A percentile compares a stretch with the other conserved stretches of the same genome.
phyloP scores from a whole-genome alignment of 2,329 filamentous ascomycete species.

The Fusarium sp. region DNA sequence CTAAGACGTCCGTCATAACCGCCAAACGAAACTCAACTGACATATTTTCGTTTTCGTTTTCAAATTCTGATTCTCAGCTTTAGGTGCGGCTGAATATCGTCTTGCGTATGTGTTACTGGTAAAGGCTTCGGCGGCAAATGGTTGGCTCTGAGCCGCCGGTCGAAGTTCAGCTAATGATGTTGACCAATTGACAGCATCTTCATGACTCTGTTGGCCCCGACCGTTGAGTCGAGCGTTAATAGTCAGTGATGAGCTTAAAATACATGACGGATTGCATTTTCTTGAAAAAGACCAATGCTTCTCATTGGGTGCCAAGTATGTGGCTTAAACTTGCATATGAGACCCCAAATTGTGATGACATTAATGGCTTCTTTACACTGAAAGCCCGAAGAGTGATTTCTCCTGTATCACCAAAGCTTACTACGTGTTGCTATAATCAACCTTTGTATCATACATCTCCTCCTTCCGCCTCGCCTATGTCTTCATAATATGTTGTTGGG shows the following conservation, averaged over 20 bases:
- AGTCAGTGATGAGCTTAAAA: background rate
- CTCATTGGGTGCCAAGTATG: rapidly evolving
- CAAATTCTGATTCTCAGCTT: background rate
- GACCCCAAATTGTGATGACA: background rate
- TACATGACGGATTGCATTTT: too few species aligned
- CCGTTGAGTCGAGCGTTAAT: background rate
- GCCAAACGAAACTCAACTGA: background rate
- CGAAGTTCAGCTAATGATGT: background rate
- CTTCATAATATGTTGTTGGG: rapidly evolving
- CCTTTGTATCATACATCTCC: rapidly evolving
- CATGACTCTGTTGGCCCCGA: background rate
- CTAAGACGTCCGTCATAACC: rapidly evolving
- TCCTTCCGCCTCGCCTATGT: background rate
- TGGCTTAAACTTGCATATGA: background rate
- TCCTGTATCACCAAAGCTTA: rapidly evolving
- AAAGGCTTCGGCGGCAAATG: background rate
- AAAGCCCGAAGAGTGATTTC: rapidly evolving
- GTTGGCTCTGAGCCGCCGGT: rapidly evolving
- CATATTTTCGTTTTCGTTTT: background rate
- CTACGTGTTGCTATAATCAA: rapidly evolving
- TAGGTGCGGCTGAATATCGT: background rate
- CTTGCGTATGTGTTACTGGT: background rate
- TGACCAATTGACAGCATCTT: background rate
- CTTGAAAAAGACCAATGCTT: rapidly evolving
- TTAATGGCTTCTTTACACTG: rapidly evolving